Evolutionary conservation across 2,329 filamentous ascomycete species (phyloP), one percentile per base, ranked within the genome.

Genomic region (Beauveria australis): DNA sequence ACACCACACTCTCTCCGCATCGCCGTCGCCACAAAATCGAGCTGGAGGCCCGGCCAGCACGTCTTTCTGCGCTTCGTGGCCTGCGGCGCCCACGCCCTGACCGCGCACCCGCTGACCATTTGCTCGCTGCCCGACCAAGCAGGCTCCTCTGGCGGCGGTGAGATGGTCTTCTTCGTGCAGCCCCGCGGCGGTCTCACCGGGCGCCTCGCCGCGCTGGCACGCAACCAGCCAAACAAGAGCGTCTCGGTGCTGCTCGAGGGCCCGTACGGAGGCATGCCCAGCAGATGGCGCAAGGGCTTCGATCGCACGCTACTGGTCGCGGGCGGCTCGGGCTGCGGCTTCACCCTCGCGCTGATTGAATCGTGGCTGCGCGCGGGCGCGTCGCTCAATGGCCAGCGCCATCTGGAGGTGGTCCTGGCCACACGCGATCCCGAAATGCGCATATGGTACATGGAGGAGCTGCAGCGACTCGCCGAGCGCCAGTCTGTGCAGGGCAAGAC

Each of bases 321-420:
- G 0, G 82, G 84, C 10, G 83, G 84, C 0, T 80, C 83, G 0
- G 83, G 83, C 1, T 79, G 78, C 2, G 81, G 81, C 0, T 81
- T 80, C 68, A 75, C 76, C 1, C 66, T 86, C 0, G 74, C 76
- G 0, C 70, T 84, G 5, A 70, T 82, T 9, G 77, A 80, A 65
- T 72, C 76, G 8, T 69, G 33, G 51, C 24, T 55, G 33, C 52
- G 30, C 12, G 43, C 54, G 2, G 44, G 22, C 19, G 57, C 26
- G 14, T 3, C 28, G 9, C 22, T 28, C 24, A 16, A 33, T 7
- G 40, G 26, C 10, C 37, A 26, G 47, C 56, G 56, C 33, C 37
- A 58, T 3, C 51, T 62, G 18, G 48, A 59, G 22, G 67, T 73
- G 8, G 59, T 73, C 2, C 61, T 73, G 37, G 66, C 71, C 2